Evolutionary conservation across 441 rosid genomes (phyloP).

Genomic region (Manihot esculenta): DNA sequence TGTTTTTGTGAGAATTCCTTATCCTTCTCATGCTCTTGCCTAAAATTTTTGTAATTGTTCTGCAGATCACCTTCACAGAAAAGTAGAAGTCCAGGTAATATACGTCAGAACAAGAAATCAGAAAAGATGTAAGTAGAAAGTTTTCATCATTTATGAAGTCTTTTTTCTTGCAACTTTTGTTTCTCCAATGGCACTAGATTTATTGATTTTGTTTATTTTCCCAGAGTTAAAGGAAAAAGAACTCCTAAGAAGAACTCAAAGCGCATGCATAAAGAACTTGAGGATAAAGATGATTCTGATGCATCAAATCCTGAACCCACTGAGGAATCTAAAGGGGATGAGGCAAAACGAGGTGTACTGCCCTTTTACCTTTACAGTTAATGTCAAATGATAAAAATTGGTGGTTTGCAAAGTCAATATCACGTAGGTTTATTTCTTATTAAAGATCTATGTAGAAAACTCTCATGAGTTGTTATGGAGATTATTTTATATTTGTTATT

Average conservation of each 20-base stretch:
- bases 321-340: conserved; percentile 25
- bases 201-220: conserved; percentile 16
- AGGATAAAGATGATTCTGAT: conserved; percentile 46
- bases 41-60: conserved; percentile 17
- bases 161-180: conserved; percentile 10
- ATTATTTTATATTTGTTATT: neutral
- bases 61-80: conserved; percentile 58
- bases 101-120: conserved; percentile 45
- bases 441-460: neutral
- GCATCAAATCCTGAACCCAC: conserved; percentile 40
- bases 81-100: conserved; percentile 40
- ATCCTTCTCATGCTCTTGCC: conserved; percentile 1
- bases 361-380: conserved; percentile 4
- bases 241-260: conserved; percentile 72
- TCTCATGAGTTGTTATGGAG: neutral
- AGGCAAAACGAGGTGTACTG: conserved; percentile 37
- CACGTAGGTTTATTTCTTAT: neutral
- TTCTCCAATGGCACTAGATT: conserved; percentile 17
- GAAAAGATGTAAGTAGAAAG: conserved; percentile 51
- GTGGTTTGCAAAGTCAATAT: neutral
- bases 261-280: conserved; percentile 35
- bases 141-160: conserved; percentile 21
- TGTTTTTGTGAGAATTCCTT: conserved; percentile 8
- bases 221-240: conserved; percentile 81
- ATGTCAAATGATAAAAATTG: neutral